Evolutionary conservation across 202 grass and related monocot species (phyloP).

Genomic region (Carex arenaria): DNA sequence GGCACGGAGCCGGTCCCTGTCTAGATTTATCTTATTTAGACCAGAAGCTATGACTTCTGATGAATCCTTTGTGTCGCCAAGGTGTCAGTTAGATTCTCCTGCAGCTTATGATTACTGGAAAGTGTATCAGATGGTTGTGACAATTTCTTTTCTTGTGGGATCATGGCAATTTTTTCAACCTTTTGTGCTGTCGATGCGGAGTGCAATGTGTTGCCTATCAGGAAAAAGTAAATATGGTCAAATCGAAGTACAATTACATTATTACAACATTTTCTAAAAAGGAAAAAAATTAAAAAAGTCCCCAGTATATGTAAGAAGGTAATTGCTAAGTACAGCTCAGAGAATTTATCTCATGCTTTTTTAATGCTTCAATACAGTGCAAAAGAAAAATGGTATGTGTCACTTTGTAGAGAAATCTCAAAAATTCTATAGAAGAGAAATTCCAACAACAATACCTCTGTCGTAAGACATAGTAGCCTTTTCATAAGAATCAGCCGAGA

Average conservation of each 20-base stretch:
- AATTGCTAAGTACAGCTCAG: conserved; percentile 8
- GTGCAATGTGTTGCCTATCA: neutral
- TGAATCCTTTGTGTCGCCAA: neutral
- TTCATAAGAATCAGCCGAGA: conserved; percentile 20
- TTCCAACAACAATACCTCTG: conserved; percentile 44
- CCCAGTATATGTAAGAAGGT: conserved; percentile 13
- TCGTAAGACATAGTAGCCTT: conserved; percentile 30
- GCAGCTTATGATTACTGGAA: conserved; percentile 26
- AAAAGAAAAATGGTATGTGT: neutral
- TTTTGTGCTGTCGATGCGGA: neutral
- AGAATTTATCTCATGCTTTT: conserved; percentile 13
- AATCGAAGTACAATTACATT: neutral
- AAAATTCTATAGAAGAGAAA: conserved; percentile 17
- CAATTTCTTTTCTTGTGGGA: conserved; percentile 5
- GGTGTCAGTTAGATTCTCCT: conserved; percentile 21
- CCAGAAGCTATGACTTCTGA: conserved; percentile 38
- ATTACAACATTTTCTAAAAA: neutral
- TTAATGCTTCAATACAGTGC: conserved; percentile 13
- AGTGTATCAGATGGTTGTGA: neutral
- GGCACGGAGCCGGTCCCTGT: conserved; percentile 37
- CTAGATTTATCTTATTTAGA: conserved; percentile 38
- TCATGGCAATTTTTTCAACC: neutral
- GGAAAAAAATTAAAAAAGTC: neutral
- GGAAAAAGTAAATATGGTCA: neutral
- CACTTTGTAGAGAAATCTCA: conserved; percentile 19